Base-by-base conservation (phyloP, 1,139 yeast species). In the Kodamaea anthophila region DNA sequence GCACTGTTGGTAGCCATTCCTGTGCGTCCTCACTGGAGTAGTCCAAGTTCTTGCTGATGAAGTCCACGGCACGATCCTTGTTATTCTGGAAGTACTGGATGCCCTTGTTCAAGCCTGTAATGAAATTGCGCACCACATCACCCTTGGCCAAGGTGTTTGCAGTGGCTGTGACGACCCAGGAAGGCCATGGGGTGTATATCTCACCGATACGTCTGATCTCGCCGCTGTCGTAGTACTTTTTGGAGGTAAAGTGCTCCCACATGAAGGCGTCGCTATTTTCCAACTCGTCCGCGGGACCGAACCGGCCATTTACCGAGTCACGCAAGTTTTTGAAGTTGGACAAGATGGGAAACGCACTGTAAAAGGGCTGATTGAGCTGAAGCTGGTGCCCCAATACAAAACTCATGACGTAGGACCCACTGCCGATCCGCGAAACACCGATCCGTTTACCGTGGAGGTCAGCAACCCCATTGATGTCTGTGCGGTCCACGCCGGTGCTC, bases 171-270 rank as follows among this genome's bases (percentile, higher is more conserved):
- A 86, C 65, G 11, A 85, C 88, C 96, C 96, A 87, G 2, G 94
- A 83, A 6, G 96, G 91, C 96, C 96, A 87, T 7, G 96, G 96
- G 0, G 96, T 87, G 55, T 82, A 83, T 32, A 87, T 85, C 43
- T 82, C 85, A 8, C 96, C 96, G 39, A 87, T 77, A 44, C 73
- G 66, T 53, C 82, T 84, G 57, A 87, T 78, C 46, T 86, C 96
- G 10, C 74, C 70, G 35, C 60, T 70, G 47, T 85, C 95, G 51
- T 83, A 85, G 58, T 84, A 87, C 52, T 74, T 77, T 49, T 86
- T 87, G 26, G 88, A 75, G 5, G 96, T 87, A 60, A 86, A 87
- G 52, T 83, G 74, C 48, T 87, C 96, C 96, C 96, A 87, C 94
- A 87, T 83, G 55, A 87, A 87, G 1, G 93, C 94, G 51, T 87